phyloP scores from a whole-genome alignment of 1,284 basidiomycete species.

The Microbotryomycetes sp. region DNA sequence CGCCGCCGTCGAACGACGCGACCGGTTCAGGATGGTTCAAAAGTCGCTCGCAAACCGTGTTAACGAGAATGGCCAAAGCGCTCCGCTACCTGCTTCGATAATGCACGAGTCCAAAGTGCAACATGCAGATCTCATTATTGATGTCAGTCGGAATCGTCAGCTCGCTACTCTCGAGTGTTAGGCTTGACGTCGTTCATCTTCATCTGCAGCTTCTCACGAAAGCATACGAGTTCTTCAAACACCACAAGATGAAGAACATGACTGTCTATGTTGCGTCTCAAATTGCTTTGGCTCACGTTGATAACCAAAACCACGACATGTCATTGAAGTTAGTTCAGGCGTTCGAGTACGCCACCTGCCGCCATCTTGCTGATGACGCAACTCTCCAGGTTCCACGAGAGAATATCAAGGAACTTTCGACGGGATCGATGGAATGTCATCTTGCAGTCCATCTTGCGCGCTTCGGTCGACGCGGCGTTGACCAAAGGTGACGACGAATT shows the following conservation, averaged over 20 bases:
- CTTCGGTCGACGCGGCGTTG: constrained; percentile 74
- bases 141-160: constrained; percentile 50
- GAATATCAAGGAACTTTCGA: constrained; percentile 76
- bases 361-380: neutral
- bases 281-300: constrained; percentile 74
- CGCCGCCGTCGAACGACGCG: constrained; percentile 67
- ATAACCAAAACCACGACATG: constrained; percentile 69
- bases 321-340: constrained; percentile 58
- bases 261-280: constrained; percentile 77
- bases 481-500: constrained; percentile 66
- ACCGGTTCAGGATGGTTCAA: constrained; percentile 55
- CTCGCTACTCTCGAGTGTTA: neutral
- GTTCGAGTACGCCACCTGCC: neutral
- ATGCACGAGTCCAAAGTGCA: constrained; percentile 83
- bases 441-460: constrained; percentile 60
- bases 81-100: constrained; percentile 47
- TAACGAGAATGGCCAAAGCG: constrained; percentile 5
- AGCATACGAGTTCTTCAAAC: constrained; percentile 82
- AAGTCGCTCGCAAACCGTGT: constrained; percentile 22
- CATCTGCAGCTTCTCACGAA: constrained; percentile 86
- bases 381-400: constrained; percentile 67
- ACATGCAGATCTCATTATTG: constrained; percentile 69
- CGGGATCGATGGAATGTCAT: constrained; percentile 68
- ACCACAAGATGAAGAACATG: constrained; percentile 58
- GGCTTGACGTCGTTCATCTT: too few species aligned